phyloP scores from a whole-genome alignment of 108 stramenopile species.

The Nannochloropsis gaditana region DNA sequence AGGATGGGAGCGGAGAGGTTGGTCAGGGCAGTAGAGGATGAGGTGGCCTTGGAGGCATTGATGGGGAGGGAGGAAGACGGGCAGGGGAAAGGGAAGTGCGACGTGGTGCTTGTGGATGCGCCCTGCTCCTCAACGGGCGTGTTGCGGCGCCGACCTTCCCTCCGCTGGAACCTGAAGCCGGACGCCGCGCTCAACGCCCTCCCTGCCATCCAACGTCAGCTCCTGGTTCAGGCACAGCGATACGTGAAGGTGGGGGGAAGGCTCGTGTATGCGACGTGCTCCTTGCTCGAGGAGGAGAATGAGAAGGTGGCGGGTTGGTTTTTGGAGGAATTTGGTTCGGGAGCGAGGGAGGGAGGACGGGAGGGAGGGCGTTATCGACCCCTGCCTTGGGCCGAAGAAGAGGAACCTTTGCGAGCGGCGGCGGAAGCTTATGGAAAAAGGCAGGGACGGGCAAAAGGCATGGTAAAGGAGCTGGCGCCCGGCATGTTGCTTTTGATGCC shows the following conservation, averaged over 20 bases:
- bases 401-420: neutral
- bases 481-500: neutral
- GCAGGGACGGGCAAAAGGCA: neutral
- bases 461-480: neutral
- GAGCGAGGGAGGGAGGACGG: neutral
- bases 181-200: neutral
- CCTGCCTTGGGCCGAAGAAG: neutral
- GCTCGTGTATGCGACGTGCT: neutral
- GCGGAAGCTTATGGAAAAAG: neutral
- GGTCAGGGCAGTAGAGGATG: neutral
- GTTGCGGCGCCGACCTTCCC: slow-evolving; percentile 10
- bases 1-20: neutral
- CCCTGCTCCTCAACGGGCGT: slow-evolving; percentile 2
- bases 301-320: neutral
- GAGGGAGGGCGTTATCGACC: neutral
- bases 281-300: neutral
- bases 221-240: neutral
- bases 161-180: neutral
- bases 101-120: slow-evolving; percentile 8
- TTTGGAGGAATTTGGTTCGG: neutral
- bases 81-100: neutral
- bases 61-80: neutral
- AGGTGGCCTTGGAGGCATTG: neutral
- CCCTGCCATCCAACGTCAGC: neutral
- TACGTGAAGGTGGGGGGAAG: neutral